Evolutionary conservation across 2,329 filamentous ascomycete species (phyloP).

Genomic region (Pseudogymnoascus sp.): DNA sequence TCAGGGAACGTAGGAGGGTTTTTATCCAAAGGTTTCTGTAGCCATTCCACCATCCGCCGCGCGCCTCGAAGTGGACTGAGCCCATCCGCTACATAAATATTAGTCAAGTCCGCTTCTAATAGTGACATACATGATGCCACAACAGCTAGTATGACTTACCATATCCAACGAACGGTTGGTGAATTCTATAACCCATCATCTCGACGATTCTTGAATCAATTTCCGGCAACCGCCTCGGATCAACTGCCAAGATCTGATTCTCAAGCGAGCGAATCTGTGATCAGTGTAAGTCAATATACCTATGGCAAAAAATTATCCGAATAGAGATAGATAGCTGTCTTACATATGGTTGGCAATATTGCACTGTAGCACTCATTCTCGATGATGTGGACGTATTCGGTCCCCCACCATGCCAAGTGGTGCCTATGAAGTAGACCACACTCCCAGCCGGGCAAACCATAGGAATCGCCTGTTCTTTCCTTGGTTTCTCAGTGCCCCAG

Average conservation of each 20-base stretch:
- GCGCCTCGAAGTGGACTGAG: conserved; percentile 23
- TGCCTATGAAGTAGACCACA: conserved; percentile 25
- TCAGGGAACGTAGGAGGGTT: conserved; percentile 21
- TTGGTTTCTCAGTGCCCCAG: conserved; percentile 23
- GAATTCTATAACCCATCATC: conserved; percentile 29
- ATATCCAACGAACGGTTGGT: conserved; percentile 27
- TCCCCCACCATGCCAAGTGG: conserved; percentile 24
- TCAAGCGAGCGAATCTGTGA: conserved; percentile 25
- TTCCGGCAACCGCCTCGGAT: conserved; percentile 24
- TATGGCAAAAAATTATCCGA: not conserved
- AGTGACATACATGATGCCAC: not conserved
- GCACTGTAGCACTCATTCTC: conserved; percentile 22
- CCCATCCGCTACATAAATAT: conserved; percentile 20
- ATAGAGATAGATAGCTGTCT: not conserved
- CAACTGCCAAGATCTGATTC: conserved; percentile 27
- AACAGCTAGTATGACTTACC: conserved; percentile 14
- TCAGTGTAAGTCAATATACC: not conserved
- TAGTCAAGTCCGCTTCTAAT: not conserved
- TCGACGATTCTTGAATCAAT: conserved; percentile 26
- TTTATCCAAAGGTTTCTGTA: conserved; percentile 22
- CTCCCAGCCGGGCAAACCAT: conserved; percentile 25
- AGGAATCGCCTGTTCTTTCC: conserved; percentile 20
- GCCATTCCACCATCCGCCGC: conserved; percentile 25
- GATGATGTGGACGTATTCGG: conserved; percentile 18
- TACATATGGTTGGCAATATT: conserved; percentile 24